Evolutionary conservation across 2,329 filamentous ascomycete species (phyloP).

Genomic region (Colletotrichum coccodes): DNA sequence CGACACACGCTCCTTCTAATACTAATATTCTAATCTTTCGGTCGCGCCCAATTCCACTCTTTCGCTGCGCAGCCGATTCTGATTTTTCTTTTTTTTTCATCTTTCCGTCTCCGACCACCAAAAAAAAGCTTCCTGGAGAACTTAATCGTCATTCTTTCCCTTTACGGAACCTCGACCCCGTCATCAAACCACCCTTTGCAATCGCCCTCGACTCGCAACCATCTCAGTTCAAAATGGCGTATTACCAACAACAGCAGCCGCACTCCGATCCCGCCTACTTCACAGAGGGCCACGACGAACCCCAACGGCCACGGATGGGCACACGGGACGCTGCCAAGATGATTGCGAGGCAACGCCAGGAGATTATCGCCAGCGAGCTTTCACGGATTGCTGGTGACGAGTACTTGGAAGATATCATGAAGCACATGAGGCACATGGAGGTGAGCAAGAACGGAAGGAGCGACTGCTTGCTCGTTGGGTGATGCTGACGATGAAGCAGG

Average conservation of each 20-base stretch:
- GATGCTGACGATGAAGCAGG: constrained; percentile 48
- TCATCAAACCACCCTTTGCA: constrained; percentile 35
- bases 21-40: constrained; percentile 37
- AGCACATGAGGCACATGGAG: constrained; percentile 97
- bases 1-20: constrained; percentile 37
- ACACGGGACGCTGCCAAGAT: constrained; percentile 81
- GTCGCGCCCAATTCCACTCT: constrained; percentile 31
- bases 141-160: constrained; percentile 52
- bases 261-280: constrained; percentile 62
- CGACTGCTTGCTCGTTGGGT: neutral
- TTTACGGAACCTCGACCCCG: constrained; percentile 46
- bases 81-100: constrained; percentile 15
- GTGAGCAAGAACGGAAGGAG: constrained; percentile 49
- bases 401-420: constrained; percentile 93
- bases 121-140: constrained; percentile 37
- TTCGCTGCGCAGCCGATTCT: constrained; percentile 26
- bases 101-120: constrained; percentile 22
- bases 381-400: constrained; percentile 87
- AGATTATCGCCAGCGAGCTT: constrained; percentile 88
- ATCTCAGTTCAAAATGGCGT: constrained; percentile 56
- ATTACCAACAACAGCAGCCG: constrained; percentile 44
- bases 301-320: constrained; percentile 66
- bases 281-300: constrained; percentile 63
- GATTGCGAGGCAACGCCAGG: constrained; percentile 84
- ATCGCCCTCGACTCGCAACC: constrained; percentile 42